Base-by-base conservation (phyloP, 1,139 yeast genomes). In the Hyphopichia pseudoburtonii region DNA sequence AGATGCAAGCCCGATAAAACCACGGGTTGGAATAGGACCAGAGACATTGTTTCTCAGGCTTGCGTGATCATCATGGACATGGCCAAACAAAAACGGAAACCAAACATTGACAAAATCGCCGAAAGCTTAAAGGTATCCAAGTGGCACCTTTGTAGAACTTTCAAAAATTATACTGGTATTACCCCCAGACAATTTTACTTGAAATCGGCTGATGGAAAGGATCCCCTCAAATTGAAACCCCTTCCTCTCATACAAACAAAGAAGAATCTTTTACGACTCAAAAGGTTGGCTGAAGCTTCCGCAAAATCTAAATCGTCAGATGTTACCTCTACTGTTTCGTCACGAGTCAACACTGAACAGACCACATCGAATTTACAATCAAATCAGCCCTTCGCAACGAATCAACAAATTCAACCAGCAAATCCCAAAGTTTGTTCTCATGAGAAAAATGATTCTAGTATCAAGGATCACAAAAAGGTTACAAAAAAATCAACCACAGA, bases 121-220 rank as follows among this genome's bases (percentile, higher is more conserved):
- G 28, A 19, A 15, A 41, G 42, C 14, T 37, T 57, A 22, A 48
- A 51, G 2, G 43, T 54, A 16, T 52, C 62, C 3, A 52, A 52
- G 37, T 56, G 61, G 60, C 58, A 57, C 34, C 51, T 55, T 33
- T 54, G 49, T 35, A 42, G 62, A 6, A 42, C 51, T 14, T 57
- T 57, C 40, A 52, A 55, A 28, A 44, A 46, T 30, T 55, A 54
- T 34, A 48, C 56, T 9, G 52, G 49, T 2, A 37, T 43, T 9
- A 54, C 59, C 6, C 58, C 58, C 6, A 43, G 48, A 18, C 41
- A 44, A 34, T 53, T 40, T 41, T 50, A 46, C 34, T 23, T 46
- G 27, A 33, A 40, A 31, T 48, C 49, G 31, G 19, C 23, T 3
- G 23, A 28, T 33, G 36, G 39, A 19, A 9, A 36, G 6, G 35